Base-by-base conservation (phyloP, 192 early-diverging fungal genomes). In the Coemansia sp. region DNA sequence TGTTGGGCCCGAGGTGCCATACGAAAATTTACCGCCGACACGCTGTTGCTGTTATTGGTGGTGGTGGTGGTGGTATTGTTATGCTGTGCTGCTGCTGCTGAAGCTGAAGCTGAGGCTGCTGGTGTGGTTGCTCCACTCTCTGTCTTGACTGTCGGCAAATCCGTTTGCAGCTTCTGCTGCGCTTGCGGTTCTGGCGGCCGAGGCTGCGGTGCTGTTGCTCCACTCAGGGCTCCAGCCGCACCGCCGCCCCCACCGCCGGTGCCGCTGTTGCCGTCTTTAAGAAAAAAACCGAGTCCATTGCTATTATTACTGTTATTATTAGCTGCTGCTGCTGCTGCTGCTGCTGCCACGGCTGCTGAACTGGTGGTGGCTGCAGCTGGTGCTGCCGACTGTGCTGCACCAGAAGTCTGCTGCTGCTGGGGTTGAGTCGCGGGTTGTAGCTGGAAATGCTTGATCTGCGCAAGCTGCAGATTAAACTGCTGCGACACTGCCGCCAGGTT, bases 21-120 rank as follows among this genome's bases (percentile, higher is more conserved):
- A 41, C 63, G 66, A 77, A 77, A 83, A 83, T 83, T 83, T 77
- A 15, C 71, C 40, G 65, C 68, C 52, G 49, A 58, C 56, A 22
- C 21, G 22, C 26, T 54, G 48, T 16, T 49, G 19, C 37, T 32
- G 16, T 49, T 49, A 19, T 54, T 66, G 11, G 56, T 40, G 51
- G 4, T 16, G n/a, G 57, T n/a, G 22, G 54, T 18, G 13, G 65
- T 40, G 12, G 52, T 3, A n/a, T 15, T 55, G 37, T 5, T 6
- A 0, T 26, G 13, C 40, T 36, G 37, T 15, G 51, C 22, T 37
- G 65, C 39, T 15, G 61, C 40, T 61, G 65, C 22, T 26, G 52
- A 22, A 13, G 61, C 51, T 61, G 55, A 16, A 8, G 11, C 45
- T 13, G 46, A 12, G 26, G 64, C 59, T 45, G 54, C 9, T 42